These are phyloP conservation scores for Colletotrichum lentis DNA, from an alignment of 2,329 filamentous ascomycete species.

Conservation along the genomic window DNA sequence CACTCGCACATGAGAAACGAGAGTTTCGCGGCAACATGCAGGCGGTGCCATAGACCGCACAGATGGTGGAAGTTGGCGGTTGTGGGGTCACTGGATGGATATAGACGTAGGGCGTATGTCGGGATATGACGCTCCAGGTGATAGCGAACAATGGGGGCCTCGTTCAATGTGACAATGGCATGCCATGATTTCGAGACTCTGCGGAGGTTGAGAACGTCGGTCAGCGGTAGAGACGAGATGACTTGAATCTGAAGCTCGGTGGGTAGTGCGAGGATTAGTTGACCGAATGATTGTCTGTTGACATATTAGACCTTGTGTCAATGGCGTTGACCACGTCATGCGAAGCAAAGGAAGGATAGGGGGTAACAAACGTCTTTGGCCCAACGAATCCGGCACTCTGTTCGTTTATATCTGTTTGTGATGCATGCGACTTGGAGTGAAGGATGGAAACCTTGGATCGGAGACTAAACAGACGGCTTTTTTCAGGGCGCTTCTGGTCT, in stretches of 20 bases:
- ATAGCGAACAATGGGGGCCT: slow-evolving; percentile 67
- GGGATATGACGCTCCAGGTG: slow-evolving; percentile 68
- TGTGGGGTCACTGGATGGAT: slow-evolving; percentile 59
- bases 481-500: slow-evolving; percentile 50
- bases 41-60: slow-evolving; percentile 70
- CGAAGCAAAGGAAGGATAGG: not conserved
- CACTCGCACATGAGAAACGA: slow-evolving; percentile 69
- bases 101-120: slow-evolving; percentile 66
- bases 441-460: slow-evolving; percentile 51
- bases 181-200: slow-evolving; percentile 68
- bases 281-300: slow-evolving; percentile 59
- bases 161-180: slow-evolving; percentile 66
- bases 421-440: slow-evolving; percentile 38
- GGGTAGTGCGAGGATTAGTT: slow-evolving; percentile 66
- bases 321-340: not conserved
- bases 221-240: slow-evolving; percentile 66
- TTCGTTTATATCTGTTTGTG: slow-evolving; percentile 8
- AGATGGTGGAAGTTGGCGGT: slow-evolving; percentile 67
- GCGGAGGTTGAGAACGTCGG: slow-evolving; percentile 67
- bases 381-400: slow-evolving; percentile 1
- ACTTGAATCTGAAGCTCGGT: slow-evolving; percentile 71
- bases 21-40: slow-evolving; percentile 71
- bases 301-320: slow-evolving; percentile 38
- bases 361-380: slow-evolving; percentile 25
- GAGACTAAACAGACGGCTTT: slow-evolving; percentile 53